Base-by-base conservation (phyloP, 2,329 filamentous ascomycete genomes). In the Fusarium secorum region DNA sequence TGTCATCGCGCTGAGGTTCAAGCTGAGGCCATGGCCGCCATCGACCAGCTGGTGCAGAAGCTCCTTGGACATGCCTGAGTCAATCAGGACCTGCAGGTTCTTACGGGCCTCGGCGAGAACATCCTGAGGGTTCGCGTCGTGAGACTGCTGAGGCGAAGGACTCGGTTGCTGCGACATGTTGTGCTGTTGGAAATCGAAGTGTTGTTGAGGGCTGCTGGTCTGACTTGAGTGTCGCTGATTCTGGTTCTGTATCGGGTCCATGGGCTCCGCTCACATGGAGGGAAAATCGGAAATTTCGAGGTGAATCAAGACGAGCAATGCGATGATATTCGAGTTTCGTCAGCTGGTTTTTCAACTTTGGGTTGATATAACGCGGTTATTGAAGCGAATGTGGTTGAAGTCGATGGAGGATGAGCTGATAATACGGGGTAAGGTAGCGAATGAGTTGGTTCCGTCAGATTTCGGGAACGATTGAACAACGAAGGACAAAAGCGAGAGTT, bases 71-170 rank as follows among this genome's bases (percentile, higher is more conserved):
- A 84, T 73, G 46, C 83, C 83, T 20, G 82, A 83, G 65, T 84
- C 83, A 69, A 84, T 84, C 69, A 84, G 75, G 48, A 80, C 80
- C 76, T 84, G 82, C 11, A 84, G 79, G 62, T 83, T 84, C 73
- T 83, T 82, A 48, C 83, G 78, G 46, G 83, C 83, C 75, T 84
- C 83, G 24, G 79, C 81, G 60, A 84, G 79, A 57, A 84, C 80
- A 77, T 84, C 80, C 66, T 83, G 81, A 20, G 83, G 78, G 26
- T 79, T 81, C 42, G 81, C 74, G 42, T 81, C 79, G 62, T 76
- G 68, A 48, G 74, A 74, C 57, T 78, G 76, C 44, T 75, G 73
- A 30, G 68, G 58, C 53, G 71, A 72, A 32, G 77, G 74, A 44
- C 74, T 75, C 42, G 70, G 72, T 32, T 68, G 73, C 64, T 70